phyloP scores from a whole-genome alignment of 345 rosid genomes.

The Capsella bursapastoris region DNA sequence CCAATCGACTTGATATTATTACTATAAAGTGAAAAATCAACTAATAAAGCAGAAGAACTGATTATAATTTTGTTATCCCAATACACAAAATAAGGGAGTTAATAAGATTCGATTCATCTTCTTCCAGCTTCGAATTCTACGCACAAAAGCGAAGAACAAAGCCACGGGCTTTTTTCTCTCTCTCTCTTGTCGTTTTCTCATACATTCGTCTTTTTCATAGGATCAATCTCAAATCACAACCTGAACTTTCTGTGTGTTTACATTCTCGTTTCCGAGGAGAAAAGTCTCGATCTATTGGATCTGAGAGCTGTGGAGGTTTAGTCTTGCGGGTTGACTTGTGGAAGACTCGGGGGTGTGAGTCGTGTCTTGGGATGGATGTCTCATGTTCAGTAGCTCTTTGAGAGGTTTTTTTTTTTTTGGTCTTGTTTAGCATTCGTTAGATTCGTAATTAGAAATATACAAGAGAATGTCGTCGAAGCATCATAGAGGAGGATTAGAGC shows the following conservation, averaged over 20 bases:
- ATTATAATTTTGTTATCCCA: slow-evolving; percentile 12
- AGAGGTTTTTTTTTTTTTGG: not conserved
- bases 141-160: slow-evolving; percentile 30
- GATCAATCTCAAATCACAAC: slow-evolving; percentile 26
- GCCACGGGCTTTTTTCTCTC: slow-evolving; percentile 21
- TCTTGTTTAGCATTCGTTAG: slow-evolving; percentile 1
- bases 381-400: slow-evolving; percentile 11
- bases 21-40: slow-evolving; percentile 31
- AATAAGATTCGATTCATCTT: slow-evolving; percentile 39
- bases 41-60: slow-evolving; percentile 18
- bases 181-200: slow-evolving; percentile 27
- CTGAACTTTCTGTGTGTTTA: not conserved
- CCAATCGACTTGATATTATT: slow-evolving; percentile 20
- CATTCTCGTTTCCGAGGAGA: slow-evolving; percentile 15
- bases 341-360: slow-evolving; percentile 22
- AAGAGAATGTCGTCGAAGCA: slow-evolving; percentile 43
- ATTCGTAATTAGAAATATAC: not conserved
- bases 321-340: slow-evolving; percentile 25
- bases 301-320: slow-evolving; percentile 26
- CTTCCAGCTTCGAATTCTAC: slow-evolving; percentile 39
- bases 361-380: slow-evolving; percentile 30
- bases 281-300: slow-evolving; percentile 37
- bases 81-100: slow-evolving; percentile 8
- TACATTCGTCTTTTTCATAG: slow-evolving; percentile 34
- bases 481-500: slow-evolving; percentile 44